A percentile compares a stretch with the other conserved stretches of the same genome.
These are phyloP conservation scores for Plantago ovata DNA, from an alignment of 257 asterid species.

Conservation along the genomic window DNA sequence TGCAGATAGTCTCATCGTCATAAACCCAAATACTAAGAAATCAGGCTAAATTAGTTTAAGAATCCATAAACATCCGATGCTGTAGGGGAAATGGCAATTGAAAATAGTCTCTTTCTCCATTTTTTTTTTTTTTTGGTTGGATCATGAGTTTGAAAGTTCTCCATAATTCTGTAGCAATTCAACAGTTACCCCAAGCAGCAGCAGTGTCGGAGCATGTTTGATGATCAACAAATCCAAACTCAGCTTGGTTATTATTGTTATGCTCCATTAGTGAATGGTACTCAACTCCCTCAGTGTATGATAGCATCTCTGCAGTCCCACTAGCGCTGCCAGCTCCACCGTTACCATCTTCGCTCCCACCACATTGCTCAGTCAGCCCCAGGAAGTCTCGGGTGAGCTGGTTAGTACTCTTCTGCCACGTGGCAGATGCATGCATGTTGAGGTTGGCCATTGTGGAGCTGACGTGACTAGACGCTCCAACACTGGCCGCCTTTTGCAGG, in stretches of 20 bases:
- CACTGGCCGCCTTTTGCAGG: conserved; percentile 62
- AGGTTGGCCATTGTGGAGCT: conserved; percentile 65
- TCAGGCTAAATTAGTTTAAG: background rate
- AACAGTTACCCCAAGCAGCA: conserved; percentile 50
- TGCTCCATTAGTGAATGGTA: conserved; percentile 45
- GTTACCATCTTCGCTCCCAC: conserved; percentile 17
- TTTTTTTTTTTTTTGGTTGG: background rate
- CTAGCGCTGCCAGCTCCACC: conserved; percentile 10
- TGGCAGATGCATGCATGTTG: conserved; percentile 34
- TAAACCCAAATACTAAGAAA: background rate
- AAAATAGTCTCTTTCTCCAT: too few species aligned
- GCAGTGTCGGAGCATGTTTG: conserved; percentile 32
- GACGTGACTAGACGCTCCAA: conserved; percentile 46
- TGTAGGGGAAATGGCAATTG: background rate
- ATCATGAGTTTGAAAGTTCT: background rate
- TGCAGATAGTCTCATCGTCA: background rate
- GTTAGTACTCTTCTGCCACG: conserved; percentile 59
- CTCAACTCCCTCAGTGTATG: conserved; percentile 43
- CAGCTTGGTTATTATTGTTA: conserved; percentile 27
- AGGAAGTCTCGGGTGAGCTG: conserved; percentile 70
- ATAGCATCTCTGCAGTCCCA: conserved; percentile 25
- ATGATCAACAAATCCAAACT: conserved; percentile 41
- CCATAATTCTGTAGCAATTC: too few species aligned
- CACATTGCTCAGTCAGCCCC: conserved; percentile 56
- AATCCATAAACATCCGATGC: background rate